These are phyloP conservation scores for Pythium coloratum DNA, from an alignment of 352 stramenopile genomes.

Conservation along the genomic window DNA sequence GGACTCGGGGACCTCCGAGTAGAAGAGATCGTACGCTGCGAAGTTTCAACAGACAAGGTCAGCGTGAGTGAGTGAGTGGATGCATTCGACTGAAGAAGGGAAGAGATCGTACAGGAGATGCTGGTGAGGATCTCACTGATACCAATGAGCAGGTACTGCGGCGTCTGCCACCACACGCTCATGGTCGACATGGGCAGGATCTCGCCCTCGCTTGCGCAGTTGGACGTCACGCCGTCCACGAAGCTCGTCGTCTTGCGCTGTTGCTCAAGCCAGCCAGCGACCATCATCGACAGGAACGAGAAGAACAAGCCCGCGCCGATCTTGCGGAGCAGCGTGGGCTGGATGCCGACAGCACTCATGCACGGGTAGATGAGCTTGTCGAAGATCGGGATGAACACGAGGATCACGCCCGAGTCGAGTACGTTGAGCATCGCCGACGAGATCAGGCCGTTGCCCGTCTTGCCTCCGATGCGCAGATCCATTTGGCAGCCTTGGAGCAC, in stretches of 20 bases:
- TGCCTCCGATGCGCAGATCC: conserved; percentile 43
- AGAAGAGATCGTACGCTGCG: conserved; percentile 90
- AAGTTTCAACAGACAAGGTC: conserved; percentile 1
- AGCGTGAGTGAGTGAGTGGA: background rate
- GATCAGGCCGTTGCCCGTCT: conserved; percentile 63
- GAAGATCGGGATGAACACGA: conserved; percentile 90
- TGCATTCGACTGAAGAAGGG: background rate
- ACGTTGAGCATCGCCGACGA: conserved; percentile 88
- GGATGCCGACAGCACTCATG: conserved; percentile 60
- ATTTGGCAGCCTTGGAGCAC: conserved; percentile 77
- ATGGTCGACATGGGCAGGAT: conserved; percentile 77
- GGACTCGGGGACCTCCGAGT: conserved; percentile 88
- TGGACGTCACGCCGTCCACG: conserved; percentile 55
- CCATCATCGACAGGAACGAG: conserved; percentile 74
- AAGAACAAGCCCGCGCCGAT: conserved; percentile 86
- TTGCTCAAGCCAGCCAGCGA: conserved; percentile 68
- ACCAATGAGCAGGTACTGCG: conserved; percentile 90
- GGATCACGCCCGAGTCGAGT: conserved; percentile 88
- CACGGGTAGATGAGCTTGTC: conserved; percentile 82
- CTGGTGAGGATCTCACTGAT: conserved; percentile 89
- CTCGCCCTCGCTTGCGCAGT: conserved; percentile 61
- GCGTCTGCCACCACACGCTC: conserved; percentile 90
- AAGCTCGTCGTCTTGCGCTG: conserved; percentile 52
- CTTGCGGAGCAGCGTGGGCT: conserved; percentile 84
- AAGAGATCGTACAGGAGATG: conserved; percentile 77